Evolutionary conservation across 2,329 filamentous ascomycete genomes (phyloP), one percentile per base, ranked within the genome.

Genomic region (Nakataea oryzae): DNA sequence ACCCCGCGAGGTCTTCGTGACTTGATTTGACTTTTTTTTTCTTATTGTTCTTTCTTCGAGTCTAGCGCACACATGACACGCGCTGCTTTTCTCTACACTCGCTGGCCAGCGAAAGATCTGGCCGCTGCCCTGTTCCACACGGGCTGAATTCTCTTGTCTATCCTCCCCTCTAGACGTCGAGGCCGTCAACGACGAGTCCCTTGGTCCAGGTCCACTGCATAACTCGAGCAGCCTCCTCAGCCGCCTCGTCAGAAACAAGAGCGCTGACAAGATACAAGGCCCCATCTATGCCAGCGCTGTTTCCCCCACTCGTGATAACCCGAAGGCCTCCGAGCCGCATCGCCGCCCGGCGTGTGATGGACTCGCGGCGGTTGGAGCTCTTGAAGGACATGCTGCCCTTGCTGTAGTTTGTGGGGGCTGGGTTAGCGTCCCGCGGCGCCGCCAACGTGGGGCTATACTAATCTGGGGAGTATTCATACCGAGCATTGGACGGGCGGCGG

Each of bases 171-270:
- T 85, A 93, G 74, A 95, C 89, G 77, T 95, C 90, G 73, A 93
- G 86, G 66, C 89, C 89, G 73, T 93, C 89, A 68, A 93, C 88
- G 68, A 92, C 90, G 73, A 90, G 80, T 68, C 90, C 90, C 86
- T 93, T 93, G 74, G 84, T 84, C 91, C 91, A 96, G 71, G 82
- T 85, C 80, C 93, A 90, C 78, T 93, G 89, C 81, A 95, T 86
- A 67, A 83, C 69, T 66, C 87, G 83, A 70, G 89, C 87, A 67
- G 90, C 86, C 76, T 93, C 89, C 63, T 86, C 82, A 65, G 91
- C 90, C 64, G 86, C 81, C 61, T 90, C 89, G 70, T 91, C 86
- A 64, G 86, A 89, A 59, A 93, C 90, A 74, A 96, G 77, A 67
- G 91, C 90, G 74, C 88, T 89, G 74, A 96, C 87, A 72, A 96